Base-by-base conservation (phyloP, 2,329 filamentous ascomycete species). In the Lecanicillium sp. region DNA sequence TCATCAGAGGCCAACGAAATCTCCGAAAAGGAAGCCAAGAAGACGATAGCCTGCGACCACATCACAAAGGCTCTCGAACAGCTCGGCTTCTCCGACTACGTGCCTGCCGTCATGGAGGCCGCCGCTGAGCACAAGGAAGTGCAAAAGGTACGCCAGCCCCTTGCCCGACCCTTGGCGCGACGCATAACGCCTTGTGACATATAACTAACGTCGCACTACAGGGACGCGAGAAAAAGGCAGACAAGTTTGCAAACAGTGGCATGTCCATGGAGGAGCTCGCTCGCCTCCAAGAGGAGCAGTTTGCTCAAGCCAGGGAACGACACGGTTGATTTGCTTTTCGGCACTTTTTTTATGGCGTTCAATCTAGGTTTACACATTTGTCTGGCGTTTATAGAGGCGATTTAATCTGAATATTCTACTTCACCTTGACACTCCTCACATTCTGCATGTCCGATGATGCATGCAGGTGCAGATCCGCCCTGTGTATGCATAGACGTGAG, bases 1-100 rank as follows among this genome's bases (percentile, higher is more conserved):
- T 96, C 90, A n/a, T 95, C 89, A 40, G 91, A 98, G 71, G 93
- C 93, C 53, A 98, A 98, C 68, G 93, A 98, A 60, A 98, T 98
- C 55, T 94, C 90, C 11, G 93, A 98, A 66, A 95, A 95, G 68
- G 93, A 98, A 62, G 89, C 90, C 42, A 98, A 98, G 74, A 98
- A 98, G 78, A 98, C 93, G 4, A 98, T 98, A 58, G 91, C 91
- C 11, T 95, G 89, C 66, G 93, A 98, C 61, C 93, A 98, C 71
- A 94, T 98, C 59, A 94, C 91, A 62, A 91, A 91, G 62, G 93
- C 93, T 1, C 78, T 98, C 35, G 87, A 91, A 59, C 87, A 95
- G 60, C 79, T 98, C 17, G 93, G 91, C 2, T 98, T 97, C 65
- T 78, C 83, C 9, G 90, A 95, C 58, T 98, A 97, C 62, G 87